Conservation (phyloP, 805 yeast species). For the Candida adriatica region DNA sequence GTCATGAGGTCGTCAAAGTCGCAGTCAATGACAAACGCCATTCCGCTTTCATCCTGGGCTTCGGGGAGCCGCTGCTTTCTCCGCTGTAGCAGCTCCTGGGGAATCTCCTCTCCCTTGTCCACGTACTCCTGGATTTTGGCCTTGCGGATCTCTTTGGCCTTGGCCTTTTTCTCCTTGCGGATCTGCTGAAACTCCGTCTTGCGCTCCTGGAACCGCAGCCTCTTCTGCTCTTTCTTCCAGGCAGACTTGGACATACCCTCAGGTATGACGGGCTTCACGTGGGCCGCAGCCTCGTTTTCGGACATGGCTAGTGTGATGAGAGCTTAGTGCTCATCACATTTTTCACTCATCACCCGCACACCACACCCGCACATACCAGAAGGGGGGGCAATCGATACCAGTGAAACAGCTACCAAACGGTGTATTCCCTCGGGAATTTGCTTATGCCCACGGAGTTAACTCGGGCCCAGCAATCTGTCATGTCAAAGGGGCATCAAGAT, state of each 20-base stretch:
- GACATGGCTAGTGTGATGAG: too few species aligned
- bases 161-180: constrained; percentile 49
- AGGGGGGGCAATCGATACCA: too few species aligned
- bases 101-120: constrained; percentile 33
- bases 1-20: constrained; percentile 87
- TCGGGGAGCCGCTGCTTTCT: constrained; percentile 28
- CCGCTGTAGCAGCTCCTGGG: constrained; percentile 31
- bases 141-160: constrained; percentile 34
- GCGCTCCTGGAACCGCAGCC: constrained; percentile 51
- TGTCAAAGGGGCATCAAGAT: too few species aligned
- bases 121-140: constrained; percentile 28
- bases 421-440: too few species aligned
- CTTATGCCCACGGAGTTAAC: too few species aligned
- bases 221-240: constrained; percentile 68
- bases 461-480: too few species aligned
- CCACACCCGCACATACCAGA: too few species aligned
- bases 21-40: constrained; percentile 73
- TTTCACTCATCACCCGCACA: too few species aligned
- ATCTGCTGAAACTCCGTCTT: constrained; percentile 52
- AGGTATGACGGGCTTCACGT: constrained; percentile 39
- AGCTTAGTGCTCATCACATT: too few species aligned
- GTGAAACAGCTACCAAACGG: too few species aligned
- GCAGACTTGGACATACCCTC: constrained; percentile 84
- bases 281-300: neutral
- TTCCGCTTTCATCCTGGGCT: constrained; percentile 42